A percentile compares a stretch with the other conserved stretches of the same genome.
Conservation (phyloP, 164 flowering plant species). For the Vitis amurensis region DNA sequence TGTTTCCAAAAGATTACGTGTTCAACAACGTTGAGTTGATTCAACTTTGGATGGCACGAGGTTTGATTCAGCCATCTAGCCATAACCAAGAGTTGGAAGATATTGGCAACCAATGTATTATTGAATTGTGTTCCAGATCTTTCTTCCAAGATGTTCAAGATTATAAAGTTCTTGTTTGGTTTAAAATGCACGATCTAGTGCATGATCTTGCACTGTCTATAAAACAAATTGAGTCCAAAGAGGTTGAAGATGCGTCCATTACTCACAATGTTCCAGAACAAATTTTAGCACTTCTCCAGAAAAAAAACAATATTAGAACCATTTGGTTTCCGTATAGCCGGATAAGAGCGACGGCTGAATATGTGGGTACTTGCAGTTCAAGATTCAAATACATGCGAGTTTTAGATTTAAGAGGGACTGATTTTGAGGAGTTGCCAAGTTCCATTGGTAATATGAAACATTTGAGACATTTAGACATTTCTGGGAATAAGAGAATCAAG, state of each 20-base stretch:
- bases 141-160: slow-evolving; percentile 22
- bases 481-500: not conserved
- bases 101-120: slow-evolving; percentile 14
- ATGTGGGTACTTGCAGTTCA: not conserved
- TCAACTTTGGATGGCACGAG: slow-evolving; percentile 27
- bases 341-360: rapidly evolving
- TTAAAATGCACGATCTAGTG: slow-evolving; percentile 27
- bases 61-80: slow-evolving; percentile 1
- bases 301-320: not conserved
- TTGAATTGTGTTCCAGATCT: slow-evolving; percentile 3
- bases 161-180: not conserved
- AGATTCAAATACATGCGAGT: slow-evolving; percentile 4
- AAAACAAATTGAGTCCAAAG: too few species aligned
- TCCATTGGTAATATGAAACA: slow-evolving; percentile 20
- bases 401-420: not conserved
- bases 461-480: slow-evolving; percentile 17
- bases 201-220: slow-evolving; percentile 18
- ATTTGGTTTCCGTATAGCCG: not conserved
- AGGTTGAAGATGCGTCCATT: too few species aligned
- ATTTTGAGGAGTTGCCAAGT: slow-evolving; percentile 1
- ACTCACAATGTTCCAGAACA: too few species aligned
- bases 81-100: slow-evolving; percentile 8
- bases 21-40: slow-evolving; percentile 10
- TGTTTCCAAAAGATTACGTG: slow-evolving; percentile 17
- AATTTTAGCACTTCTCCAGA: too few species aligned